These are phyloP conservation scores for Apophysomyces ossiformis DNA, from an alignment of 371 early-diverging fungal species.

Conservation along the genomic window DNA sequence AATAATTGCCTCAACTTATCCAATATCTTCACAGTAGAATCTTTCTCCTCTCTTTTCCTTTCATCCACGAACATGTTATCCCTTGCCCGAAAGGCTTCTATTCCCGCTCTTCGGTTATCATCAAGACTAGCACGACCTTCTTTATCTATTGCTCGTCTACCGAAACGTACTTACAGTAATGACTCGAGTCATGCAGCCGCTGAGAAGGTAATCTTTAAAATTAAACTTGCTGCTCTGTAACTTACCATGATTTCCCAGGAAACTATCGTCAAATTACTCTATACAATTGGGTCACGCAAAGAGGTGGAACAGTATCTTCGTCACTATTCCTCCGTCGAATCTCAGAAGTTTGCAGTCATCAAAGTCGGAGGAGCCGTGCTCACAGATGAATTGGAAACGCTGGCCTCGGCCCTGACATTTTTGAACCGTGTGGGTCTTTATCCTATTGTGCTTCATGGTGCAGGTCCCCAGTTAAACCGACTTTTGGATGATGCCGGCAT, in stretches of 20 bases:
- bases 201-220: constrained; percentile 38
- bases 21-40: background rate
- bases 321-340: constrained; percentile 94
- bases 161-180: constrained; percentile 27
- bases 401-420: constrained; percentile 94
- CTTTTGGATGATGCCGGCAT: constrained; percentile 87
- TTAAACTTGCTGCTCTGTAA: background rate
- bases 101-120: constrained; percentile 26
- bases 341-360: constrained; percentile 98
- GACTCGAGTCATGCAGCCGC: constrained; percentile 33
- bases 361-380: constrained; percentile 98
- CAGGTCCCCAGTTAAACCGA: constrained; percentile 94
- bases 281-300: constrained; percentile 97
- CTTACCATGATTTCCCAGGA: constrained; percentile 61
- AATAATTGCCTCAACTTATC: no score
- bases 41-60: constrained; percentile 16
- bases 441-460: constrained; percentile 97
- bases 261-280: constrained; percentile 94
- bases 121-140: constrained; percentile 15
- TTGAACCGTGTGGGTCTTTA: constrained; percentile 95
- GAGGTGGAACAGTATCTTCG: constrained; percentile 97
- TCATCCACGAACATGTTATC: constrained; percentile 30
- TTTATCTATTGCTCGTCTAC: constrained; percentile 18
- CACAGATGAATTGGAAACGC: constrained; percentile 91
- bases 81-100: constrained; percentile 37